A percentile compares a stretch with the other conserved stretches of the same genome.
Evolutionary conservation across 352 stramenopile genomes (phyloP).

Genomic region (Globisporangium ultimum): DNA sequence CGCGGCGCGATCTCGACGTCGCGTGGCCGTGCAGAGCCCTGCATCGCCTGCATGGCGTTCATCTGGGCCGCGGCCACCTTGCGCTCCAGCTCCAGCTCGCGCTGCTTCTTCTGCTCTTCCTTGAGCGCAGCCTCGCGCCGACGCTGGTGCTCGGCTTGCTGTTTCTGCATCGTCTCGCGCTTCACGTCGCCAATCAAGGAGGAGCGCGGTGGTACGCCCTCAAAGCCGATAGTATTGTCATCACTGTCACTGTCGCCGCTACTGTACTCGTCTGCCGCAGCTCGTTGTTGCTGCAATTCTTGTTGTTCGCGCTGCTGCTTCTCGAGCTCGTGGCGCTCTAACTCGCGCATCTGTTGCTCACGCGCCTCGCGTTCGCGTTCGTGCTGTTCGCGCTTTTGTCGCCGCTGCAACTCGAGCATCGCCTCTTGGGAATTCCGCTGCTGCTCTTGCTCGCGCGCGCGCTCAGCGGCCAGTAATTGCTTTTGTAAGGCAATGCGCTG

Average conservation of each 20-base stretch:
- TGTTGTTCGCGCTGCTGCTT: slow-evolving; percentile 16
- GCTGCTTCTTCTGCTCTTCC: slow-evolving; percentile 43
- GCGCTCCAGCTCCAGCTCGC: slow-evolving; percentile 31
- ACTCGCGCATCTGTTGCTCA: slow-evolving; percentile 32
- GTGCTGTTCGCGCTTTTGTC: slow-evolving; percentile 69
- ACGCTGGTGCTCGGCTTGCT: slow-evolving; percentile 60
- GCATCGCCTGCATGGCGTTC: background rate
- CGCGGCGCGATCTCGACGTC: slow-evolving; percentile 29
- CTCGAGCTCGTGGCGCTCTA: slow-evolving; percentile 19
- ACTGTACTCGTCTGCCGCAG: slow-evolving; percentile 21
- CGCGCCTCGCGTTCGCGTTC: slow-evolving; percentile 48
- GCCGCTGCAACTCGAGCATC: slow-evolving; percentile 59
- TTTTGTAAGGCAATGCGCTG: slow-evolving; percentile 17
- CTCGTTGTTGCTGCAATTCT: slow-evolving; percentile 29
- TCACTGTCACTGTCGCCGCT: slow-evolving; percentile 19
- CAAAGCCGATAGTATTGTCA: slow-evolving; percentile 26
- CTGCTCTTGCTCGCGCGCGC: slow-evolving; percentile 24
- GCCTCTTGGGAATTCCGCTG: slow-evolving; percentile 33
- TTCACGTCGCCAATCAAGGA: slow-evolving; percentile 67
- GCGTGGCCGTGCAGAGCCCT: background rate
- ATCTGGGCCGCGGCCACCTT: slow-evolving; percentile 7
- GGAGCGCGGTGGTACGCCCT: slow-evolving; percentile 35
- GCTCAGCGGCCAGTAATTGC: slow-evolving; percentile 27
- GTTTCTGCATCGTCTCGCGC: slow-evolving; percentile 61
- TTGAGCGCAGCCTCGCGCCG: slow-evolving; percentile 55